Evolutionary conservation across 192 early-diverging fungal genomes (phyloP), one percentile per base, ranked within the genome.

Genomic region (Coemansia sp.): DNA sequence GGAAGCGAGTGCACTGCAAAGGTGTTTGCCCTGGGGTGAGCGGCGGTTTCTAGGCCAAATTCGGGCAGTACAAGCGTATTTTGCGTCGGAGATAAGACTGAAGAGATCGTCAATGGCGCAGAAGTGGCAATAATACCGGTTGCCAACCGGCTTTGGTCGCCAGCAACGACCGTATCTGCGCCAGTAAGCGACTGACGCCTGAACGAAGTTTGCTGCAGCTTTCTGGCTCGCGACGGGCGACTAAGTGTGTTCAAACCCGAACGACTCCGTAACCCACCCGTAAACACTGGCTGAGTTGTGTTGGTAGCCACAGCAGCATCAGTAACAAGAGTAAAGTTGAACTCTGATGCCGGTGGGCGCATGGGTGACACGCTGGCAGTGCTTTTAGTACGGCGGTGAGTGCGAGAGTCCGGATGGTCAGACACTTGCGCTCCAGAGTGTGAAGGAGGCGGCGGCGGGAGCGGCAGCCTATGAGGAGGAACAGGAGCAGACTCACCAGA

Each of bases 11-110:
- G 48, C 25, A 59, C 50, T 0, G 77, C 67, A n/a, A 75, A 64
- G 8, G 78, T 75, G 64, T 62, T 67, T 14, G 78, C 74, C 14
- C 78, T 67, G 5, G 63, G 70, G 27, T 73, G 69, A 19, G 37
- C 15, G 4, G 17, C 23, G 11, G 42, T 14, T 17, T 58, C 55
- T 32, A 34, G 10, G 55, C 55, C 55, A 58, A 58, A 58, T 7
- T 62, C 61, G 23, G 42, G 42, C 63, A 64, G 63, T 5, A 46
- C 17, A 58, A 31, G 55, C 29, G 55, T 7, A 17, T 58, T 58
- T n/a, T 58, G 55, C 55, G 55, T n/a, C 11, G 55, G 15, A 11
- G 55, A 4, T 58, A 58, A 17, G 3, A 58, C 15, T n/a, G 55
- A 32, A 14, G 55, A 14, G 31, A 58, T 58, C 7, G 29, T 58